Conservation (phyloP, 73 alveolate genomes). For the Loxodes magnus region DNA sequence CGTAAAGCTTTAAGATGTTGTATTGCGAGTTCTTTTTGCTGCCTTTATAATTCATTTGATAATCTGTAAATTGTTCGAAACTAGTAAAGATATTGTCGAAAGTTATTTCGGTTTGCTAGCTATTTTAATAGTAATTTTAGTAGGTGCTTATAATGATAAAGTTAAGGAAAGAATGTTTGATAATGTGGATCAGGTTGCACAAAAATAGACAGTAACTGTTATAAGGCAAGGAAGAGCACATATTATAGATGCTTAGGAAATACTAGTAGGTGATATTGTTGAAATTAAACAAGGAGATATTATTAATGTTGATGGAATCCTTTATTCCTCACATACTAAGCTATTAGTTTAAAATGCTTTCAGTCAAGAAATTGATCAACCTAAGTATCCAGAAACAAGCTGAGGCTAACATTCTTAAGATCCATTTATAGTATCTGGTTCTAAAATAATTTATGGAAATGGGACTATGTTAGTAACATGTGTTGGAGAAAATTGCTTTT, state of each 20-base stretch:
- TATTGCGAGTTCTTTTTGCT: constrained; percentile 65
- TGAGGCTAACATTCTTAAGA: constrained; percentile 44
- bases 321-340: constrained; percentile 5
- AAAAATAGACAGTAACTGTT: constrained; percentile 48
- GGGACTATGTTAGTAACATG: constrained; percentile 80
- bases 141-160: constrained; percentile 50
- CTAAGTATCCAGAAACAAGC: constrained; percentile 49
- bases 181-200: constrained; percentile 67
- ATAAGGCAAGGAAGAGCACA: constrained; percentile 64
- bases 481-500: constrained; percentile 75
- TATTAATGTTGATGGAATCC: constrained; percentile 83
- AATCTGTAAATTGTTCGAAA: constrained; percentile 81
- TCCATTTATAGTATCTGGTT: constrained; percentile 78
- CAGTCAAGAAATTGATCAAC: constrained; percentile 84
- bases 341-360: constrained; percentile 67
- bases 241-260: constrained; percentile 52
- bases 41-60: constrained; percentile 87
- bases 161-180: constrained; percentile 35
- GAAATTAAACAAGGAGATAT: constrained; percentile 78
- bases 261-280: constrained; percentile 87
- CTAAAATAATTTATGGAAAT: constrained; percentile 72
- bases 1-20: constrained; percentile 85
- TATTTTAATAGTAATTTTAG: constrained; percentile 45
- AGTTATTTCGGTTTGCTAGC: constrained; percentile 49
- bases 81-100: constrained; percentile 50